These are phyloP conservation scores for Parathielavia appendiculata DNA, from an alignment of 495 filamentous ascomycete genomes.

Conservation along the genomic window DNA sequence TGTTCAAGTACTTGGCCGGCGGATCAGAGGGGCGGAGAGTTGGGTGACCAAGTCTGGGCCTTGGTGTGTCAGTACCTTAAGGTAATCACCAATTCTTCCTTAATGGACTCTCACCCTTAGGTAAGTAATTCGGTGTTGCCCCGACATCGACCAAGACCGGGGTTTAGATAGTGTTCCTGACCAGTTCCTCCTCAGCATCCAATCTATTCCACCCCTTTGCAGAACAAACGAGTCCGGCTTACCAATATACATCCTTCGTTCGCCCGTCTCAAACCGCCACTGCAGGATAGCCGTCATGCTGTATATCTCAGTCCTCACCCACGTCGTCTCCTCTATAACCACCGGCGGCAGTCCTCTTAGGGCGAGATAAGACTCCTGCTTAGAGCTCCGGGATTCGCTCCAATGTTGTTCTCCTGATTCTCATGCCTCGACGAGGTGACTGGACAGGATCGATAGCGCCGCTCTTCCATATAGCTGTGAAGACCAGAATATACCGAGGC, in stretches of 20 bases:
- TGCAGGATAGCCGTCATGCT: conserved; percentile 19
- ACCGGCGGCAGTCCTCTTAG: conserved; percentile 48
- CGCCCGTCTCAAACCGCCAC: conserved; percentile 24
- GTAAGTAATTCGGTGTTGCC: conserved; percentile 35
- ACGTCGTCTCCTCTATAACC: conserved; percentile 25
- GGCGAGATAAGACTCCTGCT: conserved; percentile 25
- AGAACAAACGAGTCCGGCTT: conserved; percentile 30
- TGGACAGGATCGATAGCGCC: conserved; percentile 53
- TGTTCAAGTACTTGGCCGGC: conserved; percentile 41
- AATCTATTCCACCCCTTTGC: conserved; percentile 7
- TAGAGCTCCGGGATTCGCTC: background rate
- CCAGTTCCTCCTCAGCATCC: background rate
- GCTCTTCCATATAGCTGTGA: conserved; percentile 51
- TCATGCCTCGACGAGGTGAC: conserved; percentile 35
- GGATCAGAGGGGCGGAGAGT: conserved; percentile 50
- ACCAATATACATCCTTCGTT: conserved; percentile 32
- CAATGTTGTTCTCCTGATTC: background rate
- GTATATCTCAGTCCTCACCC: conserved; percentile 32
- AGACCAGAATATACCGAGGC: conserved; percentile 48
- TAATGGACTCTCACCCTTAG: conserved; percentile 26
- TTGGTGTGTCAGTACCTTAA: background rate
- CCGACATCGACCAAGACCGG: conserved; percentile 41
- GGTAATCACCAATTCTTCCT: no score
- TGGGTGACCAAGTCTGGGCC: conserved; percentile 36
- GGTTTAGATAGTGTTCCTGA: conserved; percentile 29